Base-by-base conservation (phyloP, 768 basidiomycete species). In the Kondoa subrosea region DNA sequence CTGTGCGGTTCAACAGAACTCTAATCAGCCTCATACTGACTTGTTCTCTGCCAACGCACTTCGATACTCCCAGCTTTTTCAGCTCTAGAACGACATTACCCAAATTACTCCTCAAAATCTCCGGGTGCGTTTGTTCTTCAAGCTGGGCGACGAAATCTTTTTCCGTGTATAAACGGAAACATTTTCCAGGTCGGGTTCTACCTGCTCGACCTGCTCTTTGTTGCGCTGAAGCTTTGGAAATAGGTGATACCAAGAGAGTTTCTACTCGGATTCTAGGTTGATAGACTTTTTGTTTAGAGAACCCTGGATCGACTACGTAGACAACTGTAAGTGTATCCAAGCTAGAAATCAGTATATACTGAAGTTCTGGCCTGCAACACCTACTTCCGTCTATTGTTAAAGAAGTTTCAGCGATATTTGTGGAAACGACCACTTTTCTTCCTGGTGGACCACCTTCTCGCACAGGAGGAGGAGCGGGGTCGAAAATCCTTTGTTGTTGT, bases 211-310 rank as follows among this genome's bases (percentile, higher is more conserved):
- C 93, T 0, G 95, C 91, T 34, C 95, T 80, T 77, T 99, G 93
- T 77, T 93, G 89, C 2, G 93, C 93, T 0, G 88, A 89, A 1
- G 91, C 95, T 77, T 97, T 97, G 31, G 90, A 93, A 73, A 97
- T 99, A 0, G 91, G 92, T 64, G 87, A 86, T 57, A 97, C 92
- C 21, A 96, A 79, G 66, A 99, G 80, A 69, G 86, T 87, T 79
- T 99, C 93, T 25, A 97, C 93, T 60, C 93, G 85, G 69, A 96
- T 95, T 32, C 93, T 83, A 0, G 93, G 95, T 76, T 96, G 97
- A 80, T 97, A 99, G 62, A 97, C 87, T 76, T 93, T 96, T 78
- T 96, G 93, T 78, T 99, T 93, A 34, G 88, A 91, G 79, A 97
- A 95, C 0, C 91, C 92, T 0, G 92, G 90, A 75, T 96, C 93